These are phyloP conservation scores for Sporothrix protearum DNA, from an alignment of 2,329 filamentous ascomycete species.

Conservation along the genomic window DNA sequence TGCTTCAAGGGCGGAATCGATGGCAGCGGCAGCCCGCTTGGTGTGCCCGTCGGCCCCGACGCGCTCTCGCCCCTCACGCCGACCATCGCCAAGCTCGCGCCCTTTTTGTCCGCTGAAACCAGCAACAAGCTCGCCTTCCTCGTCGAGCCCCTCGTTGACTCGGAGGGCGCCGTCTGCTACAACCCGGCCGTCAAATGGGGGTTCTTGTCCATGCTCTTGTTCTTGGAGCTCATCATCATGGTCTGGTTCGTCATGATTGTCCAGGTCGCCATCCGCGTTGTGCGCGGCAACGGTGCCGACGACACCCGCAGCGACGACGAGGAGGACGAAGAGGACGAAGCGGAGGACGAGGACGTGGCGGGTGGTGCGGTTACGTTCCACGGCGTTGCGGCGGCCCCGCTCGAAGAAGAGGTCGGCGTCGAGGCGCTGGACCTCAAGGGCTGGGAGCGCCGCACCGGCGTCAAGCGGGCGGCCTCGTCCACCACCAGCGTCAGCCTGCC, in stretches of 20 bases:
- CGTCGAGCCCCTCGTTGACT: slow-evolving; percentile 68
- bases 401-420: slow-evolving; percentile 73
- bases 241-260: slow-evolving; percentile 88
- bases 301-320: slow-evolving; percentile 87
- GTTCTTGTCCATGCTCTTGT: slow-evolving; percentile 73
- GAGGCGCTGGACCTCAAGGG: slow-evolving; percentile 65
- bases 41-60: slow-evolving; percentile 12
- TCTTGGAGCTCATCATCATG: slow-evolving; percentile 74
- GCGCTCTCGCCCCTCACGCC: slow-evolving; percentile 20
- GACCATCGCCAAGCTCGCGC: slow-evolving; percentile 17
- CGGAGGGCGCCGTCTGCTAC: slow-evolving; percentile 75
- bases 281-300: slow-evolving; percentile 73
- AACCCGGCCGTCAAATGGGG: slow-evolving; percentile 68
- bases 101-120: background rate
- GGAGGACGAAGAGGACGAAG: slow-evolving; percentile 59
- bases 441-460: slow-evolving; percentile 56
- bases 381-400: slow-evolving; percentile 52
- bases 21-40: slow-evolving; percentile 38
- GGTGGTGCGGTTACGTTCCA: slow-evolving; percentile 54
- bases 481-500: slow-evolving; percentile 63
- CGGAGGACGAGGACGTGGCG: slow-evolving; percentile 53
- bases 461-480: slow-evolving; percentile 50
- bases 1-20: slow-evolving; percentile 64
- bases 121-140: slow-evolving; percentile 57
- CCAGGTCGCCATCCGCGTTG: slow-evolving; percentile 73